Conservation (phyloP, 2,329 filamentous ascomycete species). For the Trichoderma citrinoviride region DNA sequence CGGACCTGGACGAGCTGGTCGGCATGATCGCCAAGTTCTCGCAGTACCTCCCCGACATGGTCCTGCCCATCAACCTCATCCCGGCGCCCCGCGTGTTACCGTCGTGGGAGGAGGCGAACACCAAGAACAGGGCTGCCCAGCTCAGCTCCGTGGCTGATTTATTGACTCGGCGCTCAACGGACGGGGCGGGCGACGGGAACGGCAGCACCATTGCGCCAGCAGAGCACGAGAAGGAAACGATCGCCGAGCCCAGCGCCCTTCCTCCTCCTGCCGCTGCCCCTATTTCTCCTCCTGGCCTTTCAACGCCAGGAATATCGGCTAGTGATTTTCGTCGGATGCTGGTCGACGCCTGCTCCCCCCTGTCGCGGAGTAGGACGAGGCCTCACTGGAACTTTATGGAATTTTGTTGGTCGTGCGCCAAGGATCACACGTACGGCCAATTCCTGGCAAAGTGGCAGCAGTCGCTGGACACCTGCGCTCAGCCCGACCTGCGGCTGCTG, state of each 20-base stretch:
- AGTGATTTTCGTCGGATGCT: slow-evolving; percentile 43
- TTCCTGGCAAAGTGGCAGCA: slow-evolving; percentile 65
- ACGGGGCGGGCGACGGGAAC: slow-evolving; percentile 11
- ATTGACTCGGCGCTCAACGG: slow-evolving; percentile 31
- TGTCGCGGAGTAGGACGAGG: slow-evolving; percentile 57
- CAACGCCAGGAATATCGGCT: slow-evolving; percentile 12
- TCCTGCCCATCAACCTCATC: slow-evolving; percentile 77
- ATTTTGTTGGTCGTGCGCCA: slow-evolving; percentile 62
- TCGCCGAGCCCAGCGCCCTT: neutral
- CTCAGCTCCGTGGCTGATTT: slow-evolving; percentile 32
- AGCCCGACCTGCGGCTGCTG: slow-evolving; percentile 70
- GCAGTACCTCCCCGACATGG: slow-evolving; percentile 75
- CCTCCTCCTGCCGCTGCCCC: neutral
- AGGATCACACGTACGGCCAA: slow-evolving; percentile 63
- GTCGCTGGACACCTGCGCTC: slow-evolving; percentile 68
- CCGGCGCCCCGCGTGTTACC: slow-evolving; percentile 38
- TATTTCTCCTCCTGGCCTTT: no score
- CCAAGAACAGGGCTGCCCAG: slow-evolving; percentile 24
- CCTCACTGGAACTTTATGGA: slow-evolving; percentile 62
- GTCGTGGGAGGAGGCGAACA: slow-evolving; percentile 58
- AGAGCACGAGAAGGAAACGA: slow-evolving; percentile 7
- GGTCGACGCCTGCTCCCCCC: slow-evolving; percentile 57
- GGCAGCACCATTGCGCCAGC: neutral
- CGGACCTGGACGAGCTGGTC: slow-evolving; percentile 46
- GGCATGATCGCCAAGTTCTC: slow-evolving; percentile 71